Evolutionary conservation across 73 alveolate genomes (phyloP), one percentile per base, ranked within the genome.

Genomic region (Uronychia setigera): DNA sequence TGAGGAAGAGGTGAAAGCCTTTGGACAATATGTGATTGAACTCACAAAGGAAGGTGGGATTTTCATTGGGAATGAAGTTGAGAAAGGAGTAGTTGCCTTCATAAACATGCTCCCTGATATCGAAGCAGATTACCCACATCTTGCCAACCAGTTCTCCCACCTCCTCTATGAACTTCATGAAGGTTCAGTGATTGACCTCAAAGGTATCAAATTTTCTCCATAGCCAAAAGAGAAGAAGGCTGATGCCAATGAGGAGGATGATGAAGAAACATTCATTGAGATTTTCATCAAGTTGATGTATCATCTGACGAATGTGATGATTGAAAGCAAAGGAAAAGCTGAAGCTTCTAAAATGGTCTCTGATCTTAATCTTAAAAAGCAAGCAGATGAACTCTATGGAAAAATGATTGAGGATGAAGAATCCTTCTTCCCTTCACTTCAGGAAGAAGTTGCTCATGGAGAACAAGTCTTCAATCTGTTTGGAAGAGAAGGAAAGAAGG

Each of bases 101-200:
- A 9, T 76, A 5, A 76, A 76, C 28, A 26, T 31, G 32, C 81
- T 76, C 32, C 81, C 81, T 9, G 81, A 76, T 32, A 76, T 76
- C 27, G 81, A 76, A 30, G 1, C 32, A 5, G 81, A 76, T 76
- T 76, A 29, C 59, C 81, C 81, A 9, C 28, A 76, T 1, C 25
- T 76, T 31, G 1, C 81, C n/a, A 28, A 28, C 5, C 59, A 76
- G 30, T 27, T 76, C n/a, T 5, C 67, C 19, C 67, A 46, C 19
- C 67, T 46, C 67, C 5, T 46, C 67, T 46, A 46, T 19, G 67
- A 46, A 19, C 67, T 46, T 19, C 19, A 11, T 19, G n/a, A 46
- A 46, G 67, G 67, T 5, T 11, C 5, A 19, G n/a, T 46, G n/a
- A 5, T 46, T 19, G 19, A 46, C 67, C 5, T 46, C 19, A 19